phyloP scores from a whole-genome alignment of 2,329 filamentous ascomycete genomes.

The Drechslerella dactyloides region DNA sequence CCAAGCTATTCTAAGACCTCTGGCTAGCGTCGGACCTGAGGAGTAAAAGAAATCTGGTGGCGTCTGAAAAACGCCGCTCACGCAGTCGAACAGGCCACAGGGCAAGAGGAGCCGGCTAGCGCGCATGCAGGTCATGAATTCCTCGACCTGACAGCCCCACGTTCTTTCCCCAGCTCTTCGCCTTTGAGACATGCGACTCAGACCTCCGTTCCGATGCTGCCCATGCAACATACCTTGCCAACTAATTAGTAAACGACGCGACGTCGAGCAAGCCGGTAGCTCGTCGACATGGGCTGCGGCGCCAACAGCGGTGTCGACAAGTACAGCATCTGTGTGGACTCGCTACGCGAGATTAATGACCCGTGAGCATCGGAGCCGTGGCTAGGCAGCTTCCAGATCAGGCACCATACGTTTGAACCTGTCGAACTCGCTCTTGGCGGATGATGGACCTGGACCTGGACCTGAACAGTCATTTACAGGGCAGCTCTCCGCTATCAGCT shows the following conservation, averaged over 20 bases:
- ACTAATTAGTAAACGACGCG: background rate
- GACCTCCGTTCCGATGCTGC: too few species aligned
- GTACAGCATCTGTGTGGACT: too few species aligned
- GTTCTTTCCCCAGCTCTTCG: too few species aligned
- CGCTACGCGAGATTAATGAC: background rate
- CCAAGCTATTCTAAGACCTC: too few species aligned
- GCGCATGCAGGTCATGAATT: conserved; percentile 38
- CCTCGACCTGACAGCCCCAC: background rate
- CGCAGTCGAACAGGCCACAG: background rate
- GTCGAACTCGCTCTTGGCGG: background rate
- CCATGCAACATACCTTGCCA: too few species aligned
- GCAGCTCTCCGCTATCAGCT: background rate
- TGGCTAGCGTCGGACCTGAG: too few species aligned
- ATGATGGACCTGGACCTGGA: too few species aligned
- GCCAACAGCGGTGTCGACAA: background rate
- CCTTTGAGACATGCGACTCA: too few species aligned
- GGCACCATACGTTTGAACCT: conserved; percentile 31
- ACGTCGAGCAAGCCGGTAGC: background rate
- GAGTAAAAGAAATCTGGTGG: too few species aligned
- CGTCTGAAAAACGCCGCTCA: too few species aligned
- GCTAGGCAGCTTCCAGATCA: conserved; percentile 51
- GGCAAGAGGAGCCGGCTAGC: too few species aligned
- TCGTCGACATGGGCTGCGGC: background rate
- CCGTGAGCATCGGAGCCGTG: conserved; percentile 13
- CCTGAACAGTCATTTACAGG: too few species aligned